Evolutionary conservation across 2,329 filamentous ascomycete genomes (phyloP), one percentile per base, ranked within the genome.

Genomic region (Gyromitra esculenta): DNA sequence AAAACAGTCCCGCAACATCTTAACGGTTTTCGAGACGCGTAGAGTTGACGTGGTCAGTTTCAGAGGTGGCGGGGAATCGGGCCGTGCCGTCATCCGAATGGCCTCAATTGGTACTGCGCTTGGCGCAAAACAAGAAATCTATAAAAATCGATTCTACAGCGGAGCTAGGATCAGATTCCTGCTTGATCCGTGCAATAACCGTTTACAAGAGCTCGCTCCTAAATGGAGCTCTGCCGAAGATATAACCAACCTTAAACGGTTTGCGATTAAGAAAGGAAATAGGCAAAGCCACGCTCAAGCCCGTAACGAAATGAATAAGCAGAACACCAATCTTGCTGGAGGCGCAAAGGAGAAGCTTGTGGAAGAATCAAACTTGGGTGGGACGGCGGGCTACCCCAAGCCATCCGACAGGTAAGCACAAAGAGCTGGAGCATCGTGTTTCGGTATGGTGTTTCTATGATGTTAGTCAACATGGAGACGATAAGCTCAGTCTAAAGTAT

Each of bases 31-130:
- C 18, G 73, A 75, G 35, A 7, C 25, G 5, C 31, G 50, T 31
- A 21, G 25, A 13, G 50, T 54, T 8, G 8, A 18, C 39, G 48
- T 11, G 31, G 8, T 63, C 43, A 2, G 4, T 4, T 48, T 18
- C 11, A 31, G 18, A 31, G 41, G 59, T 18, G 45, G 31, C 35
- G 1, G 31, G 2, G 5, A 25, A 5, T 18, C 18, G 5, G 59
- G 39, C 35, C 9, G 5, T 15, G 60, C 39, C 3, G 8, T 73
- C 13, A 31, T 77, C 11, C 15, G 25, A 2, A 73, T 77, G 63
- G 63, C 41, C 5, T 73, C 68, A 13, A 48, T 77, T 3, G 74
- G 74, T 15, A 77, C 74, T 6, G 69, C 74, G 6, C 31, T 77
- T 2, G 69, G 74, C 5, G 69, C 69, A 2, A 45, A 50, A 6